Conservation (phyloP, 768 basidiomycete species). For the Punctularia strigosozonata region DNA sequence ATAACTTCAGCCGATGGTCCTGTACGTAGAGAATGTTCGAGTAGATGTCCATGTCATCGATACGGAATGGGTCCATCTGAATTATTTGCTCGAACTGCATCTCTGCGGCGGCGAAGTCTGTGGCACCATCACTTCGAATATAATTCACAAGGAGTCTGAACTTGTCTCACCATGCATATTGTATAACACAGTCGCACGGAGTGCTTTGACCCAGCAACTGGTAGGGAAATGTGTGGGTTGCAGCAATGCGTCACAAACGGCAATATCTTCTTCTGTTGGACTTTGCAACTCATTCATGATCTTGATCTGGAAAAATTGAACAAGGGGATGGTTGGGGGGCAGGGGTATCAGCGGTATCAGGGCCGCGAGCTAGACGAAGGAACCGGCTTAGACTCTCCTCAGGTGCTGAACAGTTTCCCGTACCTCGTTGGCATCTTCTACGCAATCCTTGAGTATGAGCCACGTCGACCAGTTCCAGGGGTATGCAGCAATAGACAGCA, state of each 20-base stretch:
- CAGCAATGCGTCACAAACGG: conserved; percentile 70
- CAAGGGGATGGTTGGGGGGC: conserved; percentile 39
- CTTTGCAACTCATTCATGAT: conserved; percentile 83
- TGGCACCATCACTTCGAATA: conserved; percentile 1
- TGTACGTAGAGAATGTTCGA: conserved; percentile 97
- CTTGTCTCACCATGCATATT: conserved; percentile 68
- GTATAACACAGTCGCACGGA: conserved; percentile 79
- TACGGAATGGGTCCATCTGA: conserved; percentile 69
- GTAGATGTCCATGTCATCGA: conserved; percentile 92
- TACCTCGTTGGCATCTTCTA: conserved; percentile 83
- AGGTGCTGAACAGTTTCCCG: conserved; percentile 9
- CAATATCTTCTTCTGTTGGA: conserved; percentile 77
- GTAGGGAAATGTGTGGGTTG: conserved; percentile 62
- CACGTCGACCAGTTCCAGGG: conserved; percentile 97
- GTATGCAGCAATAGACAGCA: conserved; percentile 65
- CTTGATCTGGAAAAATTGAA: conserved; percentile 76
- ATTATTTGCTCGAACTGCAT: conserved; percentile 78
- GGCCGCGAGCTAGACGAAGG: conserved; percentile 30
- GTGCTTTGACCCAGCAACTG: conserved; percentile 78
- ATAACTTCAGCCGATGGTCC: conserved; percentile 78
- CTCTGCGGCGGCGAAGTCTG: conserved; percentile 86
- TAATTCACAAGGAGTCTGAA: conserved; percentile 1
- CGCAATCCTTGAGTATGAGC: conserved; percentile 67
- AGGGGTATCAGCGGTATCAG: conserved; percentile 34
- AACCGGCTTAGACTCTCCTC: too few relatives aligned